Conservation (phyloP, 352 stramenopile species). For the Pythium vanterpoolii region DNA sequence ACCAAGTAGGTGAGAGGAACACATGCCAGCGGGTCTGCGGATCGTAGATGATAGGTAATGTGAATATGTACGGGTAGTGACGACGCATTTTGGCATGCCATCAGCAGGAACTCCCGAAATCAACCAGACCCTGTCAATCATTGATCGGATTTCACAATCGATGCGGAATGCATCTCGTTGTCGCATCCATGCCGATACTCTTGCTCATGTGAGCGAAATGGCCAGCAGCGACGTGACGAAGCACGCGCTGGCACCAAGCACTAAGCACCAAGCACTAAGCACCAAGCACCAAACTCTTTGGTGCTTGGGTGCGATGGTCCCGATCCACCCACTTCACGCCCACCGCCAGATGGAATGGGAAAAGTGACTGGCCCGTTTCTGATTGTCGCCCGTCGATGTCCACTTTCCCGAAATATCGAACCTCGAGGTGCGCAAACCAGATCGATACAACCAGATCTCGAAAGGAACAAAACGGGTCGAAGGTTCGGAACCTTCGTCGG, state of each 20-base stretch:
- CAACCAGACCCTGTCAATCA: neutral
- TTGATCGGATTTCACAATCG: too few species aligned
- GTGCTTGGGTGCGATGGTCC: constrained; percentile 14
- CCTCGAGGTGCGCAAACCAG: constrained; percentile 21
- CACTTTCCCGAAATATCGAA: constrained; percentile 22
- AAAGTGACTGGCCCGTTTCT: constrained; percentile 21
- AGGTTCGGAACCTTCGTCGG: neutral
- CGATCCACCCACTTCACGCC: neutral
- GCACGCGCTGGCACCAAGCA: neutral
- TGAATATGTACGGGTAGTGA: too few species aligned
- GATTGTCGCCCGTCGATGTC: constrained; percentile 23
- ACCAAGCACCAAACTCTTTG: too few species aligned
- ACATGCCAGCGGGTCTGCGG: too few species aligned
- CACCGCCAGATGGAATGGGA: constrained; percentile 6
- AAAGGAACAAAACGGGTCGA: constrained; percentile 2
- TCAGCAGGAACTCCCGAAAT: neutral
- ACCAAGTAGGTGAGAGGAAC: too few species aligned
- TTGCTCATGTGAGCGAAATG: neutral
- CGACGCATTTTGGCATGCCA: neutral
- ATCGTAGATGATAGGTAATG: too few species aligned
- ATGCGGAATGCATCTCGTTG: neutral
- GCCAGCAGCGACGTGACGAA: constrained; percentile 5
- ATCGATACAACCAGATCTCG: neutral
- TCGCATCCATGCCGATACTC: neutral
- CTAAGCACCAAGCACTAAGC: too few species aligned